Evolutionary conservation across 2,329 filamentous ascomycete genomes (phyloP), one percentile per base, ranked within the genome.

Genomic region (Emergomyces orientalis): DNA sequence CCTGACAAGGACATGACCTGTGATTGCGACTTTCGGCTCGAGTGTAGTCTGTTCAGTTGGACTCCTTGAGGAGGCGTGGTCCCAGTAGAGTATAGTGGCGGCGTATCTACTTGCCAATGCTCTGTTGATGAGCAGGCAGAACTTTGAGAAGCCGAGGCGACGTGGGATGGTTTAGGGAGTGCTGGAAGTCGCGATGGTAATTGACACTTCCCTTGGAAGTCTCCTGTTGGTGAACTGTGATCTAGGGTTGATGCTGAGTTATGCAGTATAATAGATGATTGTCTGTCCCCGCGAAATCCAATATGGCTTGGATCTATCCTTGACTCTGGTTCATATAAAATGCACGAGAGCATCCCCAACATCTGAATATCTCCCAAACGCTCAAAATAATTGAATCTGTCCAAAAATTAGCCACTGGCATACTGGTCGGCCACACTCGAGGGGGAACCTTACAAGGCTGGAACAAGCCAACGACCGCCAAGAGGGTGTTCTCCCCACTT

Each of bases 301-400:
- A 69, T 73, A 30, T 73, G 74, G 45, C 78, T 75, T 14, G 73
- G 73, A 64, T 79, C 59, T 30, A 22, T 72, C 45, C 71, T 71
- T 11, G 73, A 73, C 9, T 62, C 74, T 25, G 80, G 77, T 67
- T 84, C 79, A 17, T 79, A 74, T 61, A 87, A 79, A 41, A 87
- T 78, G 65, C 83, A 86, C 3, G 85, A 84, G 45, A 87, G 73
- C 81, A 85, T 85, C n/a, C 84, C 85, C 41, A 87, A 77, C 82
- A 86, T 86, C 69, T 87, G 85, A 1, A 85, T 76, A 70, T 88
- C 84, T n/a, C 81, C 84, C 43, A 81, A 76, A 9, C 73, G 74
- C 69, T 87, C 85, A 64, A 84, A 87, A 71, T 86, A 79, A 11
- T 82, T 76, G 63, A 87, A 84, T 41, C 71, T 72, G 54, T 30